Evolutionary conservation across 345 rosid species (phyloP), one percentile per base, ranked within the genome.

Genomic region (Eucalyptus pumila): DNA sequence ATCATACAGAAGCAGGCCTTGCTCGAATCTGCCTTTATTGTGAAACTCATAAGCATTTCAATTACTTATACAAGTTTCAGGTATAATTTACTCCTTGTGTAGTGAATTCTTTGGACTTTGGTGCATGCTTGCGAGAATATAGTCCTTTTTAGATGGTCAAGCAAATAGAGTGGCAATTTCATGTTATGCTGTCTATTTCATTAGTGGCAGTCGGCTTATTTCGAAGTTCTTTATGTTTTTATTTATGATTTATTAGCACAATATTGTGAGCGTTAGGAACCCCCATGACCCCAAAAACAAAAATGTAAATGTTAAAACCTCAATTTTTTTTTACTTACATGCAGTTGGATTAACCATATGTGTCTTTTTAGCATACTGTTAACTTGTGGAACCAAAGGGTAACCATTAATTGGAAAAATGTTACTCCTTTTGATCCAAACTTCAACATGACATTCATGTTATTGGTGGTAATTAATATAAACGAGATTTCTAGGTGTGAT

Each of bases 61-160:
- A 95, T 93, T 97, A 95, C 93, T 94, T 96, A 44, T 95, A 95
- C 95, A 93, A 91, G 87, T 97, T 97, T 93, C 97, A 93, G 99
- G 99, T 97, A 90, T 40, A 76, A 76, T 40, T 76, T 40, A 76
- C 85, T 76, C 85, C 30, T 76, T 40, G 47, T 40, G 44, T 26
- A 76, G 47, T 21, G 9, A 76, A 40, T 21, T 76, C 47, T 76
- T 76, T 21, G 24, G 47, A 76, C 30, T 76, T 72, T 40, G 47
- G 85, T 40, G 47, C 85, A 37, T 40, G 85, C 47, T 76, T 76
- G 85, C 1, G 9, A 40, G 85, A 21, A 76, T 40, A 37, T 42
- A 40, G 47, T 40, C 47, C 85, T 40, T 76, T 76, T 40, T 76
- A 76, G 47, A 76, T 76, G 85, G 30, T 76, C 85, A 76, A 21